These are phyloP conservation scores for Plasmodium fragile DNA, from an alignment of 169 alveolate species.

Conservation along the genomic window DNA sequence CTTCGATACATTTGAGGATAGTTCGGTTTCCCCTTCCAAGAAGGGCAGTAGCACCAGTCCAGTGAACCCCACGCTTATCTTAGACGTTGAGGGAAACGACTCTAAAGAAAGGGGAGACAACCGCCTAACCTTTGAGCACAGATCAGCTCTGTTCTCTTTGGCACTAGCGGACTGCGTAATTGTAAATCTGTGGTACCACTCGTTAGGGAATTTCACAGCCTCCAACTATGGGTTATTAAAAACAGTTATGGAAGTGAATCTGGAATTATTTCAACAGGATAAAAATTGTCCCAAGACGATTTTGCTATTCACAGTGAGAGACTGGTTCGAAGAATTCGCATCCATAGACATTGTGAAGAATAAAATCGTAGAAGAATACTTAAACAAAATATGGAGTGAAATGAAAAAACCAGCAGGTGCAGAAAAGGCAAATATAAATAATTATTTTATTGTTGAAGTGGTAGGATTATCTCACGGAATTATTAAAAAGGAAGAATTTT, in stretches of 20 bases:
- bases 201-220: slow-evolving; percentile 91
- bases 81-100: slow-evolving; percentile 95
- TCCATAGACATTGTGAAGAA: slow-evolving; percentile 81
- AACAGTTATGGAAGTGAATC: slow-evolving; percentile 91
- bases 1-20: slow-evolving; percentile 67
- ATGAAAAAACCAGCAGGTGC: slow-evolving; percentile 79
- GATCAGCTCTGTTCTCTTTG: slow-evolving; percentile 90
- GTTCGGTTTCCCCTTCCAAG: background rate
- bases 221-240: slow-evolving; percentile 91
- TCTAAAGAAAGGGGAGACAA: slow-evolving; percentile 92
- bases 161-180: slow-evolving; percentile 93
- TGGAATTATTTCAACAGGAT: slow-evolving; percentile 84
- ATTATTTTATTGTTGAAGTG: slow-evolving; percentile 83
- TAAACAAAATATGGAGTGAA: slow-evolving; percentile 87
- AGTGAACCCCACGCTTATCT: slow-evolving; percentile 80
- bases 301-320: slow-evolving; percentile 82
- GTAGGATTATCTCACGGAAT: slow-evolving; percentile 88
- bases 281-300: slow-evolving; percentile 30
- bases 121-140: slow-evolving; percentile 91
- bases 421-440: slow-evolving; percentile 19
- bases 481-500: slow-evolving; percentile 82
- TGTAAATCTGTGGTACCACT: slow-evolving; percentile 89
- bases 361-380: slow-evolving; percentile 83
- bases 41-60: background rate
- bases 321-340: slow-evolving; percentile 87